Percentiles rank a stretch among this genome's conserved stretches.
These are phyloP conservation scores for Aspergillus cavernicola DNA, from an alignment of 495 filamentous ascomycete species.

Conservation along the genomic window DNA sequence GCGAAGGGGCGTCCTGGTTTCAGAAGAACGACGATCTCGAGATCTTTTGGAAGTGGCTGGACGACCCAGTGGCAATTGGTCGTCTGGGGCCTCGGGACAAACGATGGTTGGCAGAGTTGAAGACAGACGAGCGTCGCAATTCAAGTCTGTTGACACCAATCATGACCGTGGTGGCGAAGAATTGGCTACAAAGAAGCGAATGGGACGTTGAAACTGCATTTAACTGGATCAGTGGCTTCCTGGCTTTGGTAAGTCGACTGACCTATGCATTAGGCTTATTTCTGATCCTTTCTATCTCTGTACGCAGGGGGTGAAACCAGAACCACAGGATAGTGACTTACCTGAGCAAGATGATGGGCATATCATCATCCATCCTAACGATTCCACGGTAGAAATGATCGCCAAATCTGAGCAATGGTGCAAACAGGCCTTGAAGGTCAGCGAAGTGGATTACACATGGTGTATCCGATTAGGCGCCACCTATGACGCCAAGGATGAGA, in stretches of 20 bases:
- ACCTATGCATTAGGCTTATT: no score
- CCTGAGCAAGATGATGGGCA: background rate
- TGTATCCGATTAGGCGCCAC: slow-evolving; percentile 4
- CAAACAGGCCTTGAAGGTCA: slow-evolving; percentile 1
- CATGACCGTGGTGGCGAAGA: slow-evolving; percentile 12
- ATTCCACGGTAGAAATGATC: background rate
- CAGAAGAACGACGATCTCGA: background rate
- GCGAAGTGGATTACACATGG: slow-evolving; percentile 8
- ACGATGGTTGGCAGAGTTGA: slow-evolving; percentile 6
- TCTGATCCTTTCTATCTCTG: no score
- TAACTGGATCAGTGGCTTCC: slow-evolving; percentile 10
- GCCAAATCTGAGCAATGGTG: slow-evolving; percentile 6
- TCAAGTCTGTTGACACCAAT: slow-evolving; percentile 7
- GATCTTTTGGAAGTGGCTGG: slow-evolving; percentile 14
- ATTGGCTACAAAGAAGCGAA: slow-evolving; percentile 7
- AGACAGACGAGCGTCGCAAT: slow-evolving; percentile 4
- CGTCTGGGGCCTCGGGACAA: slow-evolving; percentile 11
- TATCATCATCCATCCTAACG: background rate
- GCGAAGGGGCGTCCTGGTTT: slow-evolving; percentile 1
- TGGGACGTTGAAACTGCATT: background rate
- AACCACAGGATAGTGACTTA: no score
- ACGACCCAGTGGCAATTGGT: slow-evolving; percentile 11
- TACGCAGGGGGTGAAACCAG: no score
- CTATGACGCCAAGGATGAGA: background rate
- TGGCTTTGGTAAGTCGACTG: slow-evolving; percentile 9